These are phyloP conservation scores for Phaeodactylum tricornutum DNA, from an alignment of 108 stramenopile genomes.

Conservation along the genomic window DNA sequence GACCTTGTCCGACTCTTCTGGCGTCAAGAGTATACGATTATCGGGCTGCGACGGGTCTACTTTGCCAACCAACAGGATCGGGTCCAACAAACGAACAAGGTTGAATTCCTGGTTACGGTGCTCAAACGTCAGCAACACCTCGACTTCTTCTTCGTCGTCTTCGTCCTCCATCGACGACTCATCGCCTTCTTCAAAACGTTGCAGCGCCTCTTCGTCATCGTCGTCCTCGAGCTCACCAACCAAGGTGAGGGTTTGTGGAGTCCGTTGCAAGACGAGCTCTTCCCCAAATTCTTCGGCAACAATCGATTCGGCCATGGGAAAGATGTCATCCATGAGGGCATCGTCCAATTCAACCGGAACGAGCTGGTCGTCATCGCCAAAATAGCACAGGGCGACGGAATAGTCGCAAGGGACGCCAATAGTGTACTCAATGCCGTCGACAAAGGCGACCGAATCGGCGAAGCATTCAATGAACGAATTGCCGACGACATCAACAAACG, in stretches of 20 bases:
- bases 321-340: slow-evolving; percentile 74
- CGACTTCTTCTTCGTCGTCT: slow-evolving; percentile 61
- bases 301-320: slow-evolving; percentile 70
- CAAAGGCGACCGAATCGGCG: slow-evolving; percentile 54
- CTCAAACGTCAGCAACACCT: slow-evolving; percentile 76
- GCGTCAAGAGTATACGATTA: slow-evolving; percentile 55
- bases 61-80: slow-evolving; percentile 83
- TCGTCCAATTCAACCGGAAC: slow-evolving; percentile 72
- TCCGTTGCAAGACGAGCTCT: slow-evolving; percentile 64
- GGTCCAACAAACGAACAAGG: slow-evolving; percentile 73
- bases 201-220: slow-evolving; percentile 37
- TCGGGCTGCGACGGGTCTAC: slow-evolving; percentile 38
- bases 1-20: slow-evolving; percentile 66
- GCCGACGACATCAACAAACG: slow-evolving; percentile 54
- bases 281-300: slow-evolving; percentile 86
- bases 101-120: slow-evolving; percentile 62
- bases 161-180: slow-evolving; percentile 43
- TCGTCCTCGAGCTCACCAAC: slow-evolving; percentile 67
- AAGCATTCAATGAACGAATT: slow-evolving; percentile 78
- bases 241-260: slow-evolving; percentile 78
- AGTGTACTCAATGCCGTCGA: slow-evolving; percentile 65
- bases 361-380: slow-evolving; percentile 48
- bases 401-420: slow-evolving; percentile 82
- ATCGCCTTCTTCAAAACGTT: slow-evolving; percentile 33
- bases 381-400: slow-evolving; percentile 75